phyloP scores from a whole-genome alignment of 805 yeast genomes.

The Myxozyma udenii region DNA sequence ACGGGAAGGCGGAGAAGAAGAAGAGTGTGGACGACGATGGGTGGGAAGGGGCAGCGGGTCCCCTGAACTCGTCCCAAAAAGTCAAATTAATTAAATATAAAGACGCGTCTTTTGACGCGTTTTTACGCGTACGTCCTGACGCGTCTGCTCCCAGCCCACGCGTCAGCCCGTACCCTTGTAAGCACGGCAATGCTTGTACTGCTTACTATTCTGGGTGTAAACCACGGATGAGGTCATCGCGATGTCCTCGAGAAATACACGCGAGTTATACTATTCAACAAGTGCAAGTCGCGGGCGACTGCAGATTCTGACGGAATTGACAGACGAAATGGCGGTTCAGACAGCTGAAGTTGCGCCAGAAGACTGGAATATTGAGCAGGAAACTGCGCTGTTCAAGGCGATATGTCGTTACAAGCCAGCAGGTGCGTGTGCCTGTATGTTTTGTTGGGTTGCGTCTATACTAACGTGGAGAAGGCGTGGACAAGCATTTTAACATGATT shows the following conservation, averaged over 20 bases:
- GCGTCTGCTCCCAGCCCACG: no score
- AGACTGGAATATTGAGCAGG: slow-evolving; percentile 60
- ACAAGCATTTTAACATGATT: slow-evolving; percentile 41
- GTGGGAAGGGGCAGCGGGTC: background rate
- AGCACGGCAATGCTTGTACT: no score
- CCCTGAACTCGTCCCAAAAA: no score
- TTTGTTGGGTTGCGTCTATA: no score
- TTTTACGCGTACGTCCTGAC: background rate
- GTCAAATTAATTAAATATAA: no score
- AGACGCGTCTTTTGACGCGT: background rate
- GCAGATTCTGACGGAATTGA: background rate
- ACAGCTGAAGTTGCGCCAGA: slow-evolving; percentile 8
- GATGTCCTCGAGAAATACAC: no score
- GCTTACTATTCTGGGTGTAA: no score
- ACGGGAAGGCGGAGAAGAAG: background rate
- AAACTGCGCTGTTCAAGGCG: slow-evolving; percentile 57
- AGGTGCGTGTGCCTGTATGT: slow-evolving; percentile 43
- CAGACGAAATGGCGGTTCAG: background rate
- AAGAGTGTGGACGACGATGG: background rate
- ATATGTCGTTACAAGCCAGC: slow-evolving; percentile 67
- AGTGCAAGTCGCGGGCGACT: background rate
- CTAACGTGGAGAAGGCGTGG: slow-evolving; percentile 26
- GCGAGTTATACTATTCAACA: background rate
- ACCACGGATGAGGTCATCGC: no score
- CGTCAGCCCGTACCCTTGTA: no score